phyloP scores from a whole-genome alignment of 352 stramenopile species.

The Phytophthora idaei region DNA sequence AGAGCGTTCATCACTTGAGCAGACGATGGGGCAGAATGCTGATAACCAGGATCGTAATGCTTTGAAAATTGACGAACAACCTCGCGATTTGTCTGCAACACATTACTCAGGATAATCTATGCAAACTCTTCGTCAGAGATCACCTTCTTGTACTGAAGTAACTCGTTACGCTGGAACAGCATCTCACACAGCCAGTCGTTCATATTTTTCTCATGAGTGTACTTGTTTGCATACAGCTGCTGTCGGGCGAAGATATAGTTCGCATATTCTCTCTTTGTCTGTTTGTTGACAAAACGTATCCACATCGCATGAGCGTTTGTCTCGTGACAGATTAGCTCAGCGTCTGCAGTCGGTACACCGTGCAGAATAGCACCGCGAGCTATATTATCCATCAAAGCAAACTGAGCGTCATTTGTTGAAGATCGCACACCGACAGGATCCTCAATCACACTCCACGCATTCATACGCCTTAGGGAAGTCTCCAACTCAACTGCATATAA shows the following conservation, averaged over 20 bases:
- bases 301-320: constrained; percentile 2
- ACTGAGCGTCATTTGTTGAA: not conserved
- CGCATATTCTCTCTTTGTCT: constrained; percentile 14
- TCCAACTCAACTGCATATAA: constrained; percentile 7
- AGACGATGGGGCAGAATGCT: constrained; percentile 1
- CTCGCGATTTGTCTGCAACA: too few species aligned
- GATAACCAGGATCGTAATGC: not conserved
- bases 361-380: constrained; percentile 5
- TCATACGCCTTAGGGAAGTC: not conserved
- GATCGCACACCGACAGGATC: not conserved
- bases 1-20: constrained; percentile 24
- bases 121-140: too few species aligned
- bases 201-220: too few species aligned
- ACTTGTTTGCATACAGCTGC: too few species aligned
- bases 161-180: too few species aligned
- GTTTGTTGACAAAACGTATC: constrained; percentile 8
- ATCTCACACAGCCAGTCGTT: too few species aligned
- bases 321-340: constrained; percentile 17
- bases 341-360: not conserved
- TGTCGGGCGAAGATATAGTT: not conserved
- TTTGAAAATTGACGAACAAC: too few species aligned
- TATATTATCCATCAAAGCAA: constrained; percentile 1
- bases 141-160: too few species aligned
- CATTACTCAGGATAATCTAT: too few species aligned
- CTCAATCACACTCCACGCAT: constrained; percentile 2